Evolutionary conservation across 73 alveolate species (phyloP).

Genomic region (Durusdinium trenchii): DNA sequence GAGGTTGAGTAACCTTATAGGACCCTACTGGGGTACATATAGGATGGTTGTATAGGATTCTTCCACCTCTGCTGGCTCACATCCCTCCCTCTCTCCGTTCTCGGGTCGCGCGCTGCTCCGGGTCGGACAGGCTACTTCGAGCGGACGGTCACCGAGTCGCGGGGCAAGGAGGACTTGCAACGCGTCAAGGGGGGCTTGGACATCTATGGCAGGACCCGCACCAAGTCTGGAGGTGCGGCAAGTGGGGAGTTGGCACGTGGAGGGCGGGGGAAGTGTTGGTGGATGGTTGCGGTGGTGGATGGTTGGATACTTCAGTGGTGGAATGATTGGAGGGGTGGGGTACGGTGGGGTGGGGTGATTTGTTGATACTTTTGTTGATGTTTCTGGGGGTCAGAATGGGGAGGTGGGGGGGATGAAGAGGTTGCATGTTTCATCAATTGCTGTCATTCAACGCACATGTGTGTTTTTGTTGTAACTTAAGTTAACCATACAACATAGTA

Average conservation of each 20-base stretch:
- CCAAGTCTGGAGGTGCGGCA: constrained; percentile 11
- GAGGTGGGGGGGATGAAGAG: too few species aligned
- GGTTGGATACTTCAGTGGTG: background rate
- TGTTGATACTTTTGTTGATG: too few species aligned
- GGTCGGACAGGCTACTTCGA: constrained; percentile 83
- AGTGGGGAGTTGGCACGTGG: too few species aligned
- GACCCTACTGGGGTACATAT: too few species aligned
- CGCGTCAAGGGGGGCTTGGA: constrained; percentile 80
- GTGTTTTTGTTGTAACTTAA: too few species aligned
- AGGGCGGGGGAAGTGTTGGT: constrained; percentile 5
- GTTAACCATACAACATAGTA: too few species aligned
- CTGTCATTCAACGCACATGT: too few species aligned
- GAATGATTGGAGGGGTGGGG: too few species aligned
- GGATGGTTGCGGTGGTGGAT: background rate
- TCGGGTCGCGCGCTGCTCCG: background rate
- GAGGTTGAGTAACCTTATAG: too few species aligned
- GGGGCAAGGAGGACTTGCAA: constrained; percentile 54
- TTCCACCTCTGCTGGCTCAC: background rate
- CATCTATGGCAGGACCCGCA: constrained; percentile 78
- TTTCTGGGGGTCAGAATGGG: too few species aligned
- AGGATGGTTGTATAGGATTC: background rate
- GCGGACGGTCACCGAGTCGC: constrained; percentile 70
- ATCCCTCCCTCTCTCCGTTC: background rate
- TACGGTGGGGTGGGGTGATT: too few species aligned
- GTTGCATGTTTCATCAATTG: too few species aligned